These are phyloP conservation scores for Fusarium nanum DNA, from an alignment of 2,329 filamentous ascomycete genomes.

Conservation along the genomic window DNA sequence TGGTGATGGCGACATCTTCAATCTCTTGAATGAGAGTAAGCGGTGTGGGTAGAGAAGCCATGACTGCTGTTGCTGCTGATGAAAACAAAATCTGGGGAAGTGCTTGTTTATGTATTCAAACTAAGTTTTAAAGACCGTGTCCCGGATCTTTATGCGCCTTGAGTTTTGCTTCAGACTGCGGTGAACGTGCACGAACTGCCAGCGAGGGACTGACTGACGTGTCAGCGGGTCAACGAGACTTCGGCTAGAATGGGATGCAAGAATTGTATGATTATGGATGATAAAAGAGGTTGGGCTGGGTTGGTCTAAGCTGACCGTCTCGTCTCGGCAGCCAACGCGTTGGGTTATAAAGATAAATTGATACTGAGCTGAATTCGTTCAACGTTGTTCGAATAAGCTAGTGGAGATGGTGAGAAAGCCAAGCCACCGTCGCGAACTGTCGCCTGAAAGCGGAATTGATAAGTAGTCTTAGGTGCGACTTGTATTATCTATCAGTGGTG, in stretches of 20 bases:
- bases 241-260: not conserved
- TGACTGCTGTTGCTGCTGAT: not conserved
- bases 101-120: not conserved
- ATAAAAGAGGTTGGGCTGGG: not conserved
- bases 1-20: conserved; percentile 3
- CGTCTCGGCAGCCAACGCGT: not conserved
- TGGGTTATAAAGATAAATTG: not conserved
- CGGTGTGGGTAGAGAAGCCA: conserved; percentile 1
- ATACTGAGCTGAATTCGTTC: not conserved
- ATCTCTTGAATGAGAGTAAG: conserved; percentile 6
- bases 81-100: not conserved
- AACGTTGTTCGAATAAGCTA: conserved; percentile 1
- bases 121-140: not conserved
- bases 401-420: conserved; percentile 3
- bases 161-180: not conserved
- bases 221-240: conserved; percentile 2
- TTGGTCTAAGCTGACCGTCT: not conserved
- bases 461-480: not conserved
- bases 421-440: not conserved
- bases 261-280: not conserved
- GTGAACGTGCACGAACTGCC: not conserved
- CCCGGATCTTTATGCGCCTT: conserved; percentile 1
- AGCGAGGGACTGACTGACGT: conserved; percentile 1
- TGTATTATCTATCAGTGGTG: not conserved
- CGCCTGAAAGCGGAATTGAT: not conserved